A percentile compares a stretch with the other conserved stretches of the same genome.
phyloP scores from a whole-genome alignment of 306 rosid species.

The Castanopsis chinensis region DNA sequence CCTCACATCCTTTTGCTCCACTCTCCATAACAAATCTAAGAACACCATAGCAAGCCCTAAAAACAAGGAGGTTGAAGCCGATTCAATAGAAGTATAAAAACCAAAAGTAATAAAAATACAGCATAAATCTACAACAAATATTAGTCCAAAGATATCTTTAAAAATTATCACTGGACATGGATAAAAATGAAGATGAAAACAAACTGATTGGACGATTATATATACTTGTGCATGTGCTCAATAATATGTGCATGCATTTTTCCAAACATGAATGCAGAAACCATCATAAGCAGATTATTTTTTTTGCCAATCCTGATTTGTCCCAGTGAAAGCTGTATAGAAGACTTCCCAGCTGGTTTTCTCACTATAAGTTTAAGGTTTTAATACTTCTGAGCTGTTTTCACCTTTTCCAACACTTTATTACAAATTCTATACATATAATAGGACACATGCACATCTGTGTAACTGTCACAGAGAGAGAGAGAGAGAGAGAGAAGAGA shows the following conservation, averaged over 20 bases:
- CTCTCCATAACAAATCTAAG: slow-evolving; percentile 76
- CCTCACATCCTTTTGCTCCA: slow-evolving; percentile 83
- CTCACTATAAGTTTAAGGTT: neutral
- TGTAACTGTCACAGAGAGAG: neutral
- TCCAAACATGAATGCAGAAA: neutral
- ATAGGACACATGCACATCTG: neutral
- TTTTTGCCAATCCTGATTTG: neutral
- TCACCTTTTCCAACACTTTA: neutral
- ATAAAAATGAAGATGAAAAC: neutral
- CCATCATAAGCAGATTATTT: neutral
- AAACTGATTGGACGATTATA: no score
- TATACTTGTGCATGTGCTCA: neutral
- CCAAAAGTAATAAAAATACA: neutral
- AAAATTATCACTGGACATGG: neutral
- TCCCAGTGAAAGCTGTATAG: neutral
- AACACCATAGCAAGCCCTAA: slow-evolving; percentile 89
- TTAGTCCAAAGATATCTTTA: neutral
- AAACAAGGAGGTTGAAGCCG: neutral
- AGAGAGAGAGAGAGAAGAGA: neutral
- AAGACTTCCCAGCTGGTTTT: neutral
- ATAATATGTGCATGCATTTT: neutral
- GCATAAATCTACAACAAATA: neutral
- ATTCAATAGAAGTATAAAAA: neutral
- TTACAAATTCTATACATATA: neutral
- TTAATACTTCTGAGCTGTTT: neutral